Evolutionary conservation across 129 eudicot genomes (phyloP), one percentile per base, ranked within the genome.

Genomic region (Rutidosis leptorrhynchoides): DNA sequence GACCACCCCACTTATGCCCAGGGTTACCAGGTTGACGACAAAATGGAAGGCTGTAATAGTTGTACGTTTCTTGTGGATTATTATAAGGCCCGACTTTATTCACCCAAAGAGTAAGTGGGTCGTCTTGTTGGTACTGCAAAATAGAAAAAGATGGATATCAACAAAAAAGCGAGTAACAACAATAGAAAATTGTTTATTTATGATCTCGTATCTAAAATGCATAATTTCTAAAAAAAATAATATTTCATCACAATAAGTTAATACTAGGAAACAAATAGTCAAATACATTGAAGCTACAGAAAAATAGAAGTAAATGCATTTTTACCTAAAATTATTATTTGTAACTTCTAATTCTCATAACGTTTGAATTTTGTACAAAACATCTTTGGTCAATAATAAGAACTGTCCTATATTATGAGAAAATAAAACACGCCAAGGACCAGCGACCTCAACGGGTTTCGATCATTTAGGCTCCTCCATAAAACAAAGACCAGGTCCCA

Each of bases 51-150:
- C 85, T 84, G 84, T 84, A 90, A 67, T 90, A 90, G 75, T 90
- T 90, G 84, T 90, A 90, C n/a, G 97, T 90, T 77, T 90, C 97
- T 65, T 90, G 97, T 48, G 97, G 97, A 79, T 90, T 90, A 69
- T 90, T 90, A 48, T 87, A 87, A 16, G 97, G 97, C 49, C 97
- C 97, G 48, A 90, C 97, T 70, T 90, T 90, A 77, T 90, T 90
- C 75, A 90, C 97, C 96, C 96, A 85, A 27, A 89, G 85, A 35
- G 71, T 83, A 73, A 85, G 64, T 0, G 80, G 64, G 5, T 89
- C 94, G 46, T 83, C 85, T 37, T 76, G 46, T 66, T 89, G 84
- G 70, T 81, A 89, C 96, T 89, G 92, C 75, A 80, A 21, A 64
- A 22, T 22, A 63, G 25, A 64, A 78, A 45, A 65, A 40, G 53